phyloP scores from a whole-genome alignment of 331 rosid genomes.

The Stylosanthes scabra region DNA sequence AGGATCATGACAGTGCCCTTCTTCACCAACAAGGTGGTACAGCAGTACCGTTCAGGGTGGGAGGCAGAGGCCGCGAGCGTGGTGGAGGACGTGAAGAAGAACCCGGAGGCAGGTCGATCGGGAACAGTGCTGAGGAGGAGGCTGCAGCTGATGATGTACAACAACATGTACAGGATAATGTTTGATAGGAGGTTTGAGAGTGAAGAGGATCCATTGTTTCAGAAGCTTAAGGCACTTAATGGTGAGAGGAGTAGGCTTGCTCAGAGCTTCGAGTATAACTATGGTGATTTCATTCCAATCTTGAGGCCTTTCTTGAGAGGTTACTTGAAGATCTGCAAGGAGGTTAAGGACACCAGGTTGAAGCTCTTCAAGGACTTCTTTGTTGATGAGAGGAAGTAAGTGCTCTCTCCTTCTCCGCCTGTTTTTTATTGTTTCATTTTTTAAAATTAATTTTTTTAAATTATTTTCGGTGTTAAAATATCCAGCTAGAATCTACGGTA shows the following conservation, averaged over 20 bases:
- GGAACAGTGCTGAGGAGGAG: conserved; percentile 67
- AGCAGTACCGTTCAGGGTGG: conserved; percentile 79
- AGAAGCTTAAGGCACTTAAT: conserved; percentile 61
- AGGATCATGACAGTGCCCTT: conserved; percentile 95
- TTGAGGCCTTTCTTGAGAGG: conserved; percentile 84
- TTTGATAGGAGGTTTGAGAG: conserved; percentile 78
- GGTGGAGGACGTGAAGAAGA: conserved; percentile 67
- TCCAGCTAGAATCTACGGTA: too few species aligned
- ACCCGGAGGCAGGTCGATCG: conserved; percentile 45
- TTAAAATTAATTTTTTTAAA: too few species aligned
- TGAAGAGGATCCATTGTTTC: conserved; percentile 73
- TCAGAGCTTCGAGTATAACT: conserved; percentile 88
- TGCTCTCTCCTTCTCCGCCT: neutral
- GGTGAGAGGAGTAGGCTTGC: conserved; percentile 86
- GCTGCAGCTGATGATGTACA: conserved; percentile 88
- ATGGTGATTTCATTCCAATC: conserved; percentile 85
- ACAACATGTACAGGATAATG: conserved; percentile 88
- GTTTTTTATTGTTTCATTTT: neutral
- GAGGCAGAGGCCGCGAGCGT: conserved; percentile 70
- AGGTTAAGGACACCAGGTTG: conserved; percentile 75
- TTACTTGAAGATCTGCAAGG: conserved; percentile 77
- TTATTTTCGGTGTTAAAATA: too few species aligned
- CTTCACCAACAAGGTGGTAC: conserved; percentile 88
- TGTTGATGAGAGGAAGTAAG: conserved; percentile 91
- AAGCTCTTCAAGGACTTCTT: conserved; percentile 83